Evolutionary conservation across 2,329 filamentous ascomycete genomes (phyloP), one percentile per base, ranked within the genome.

Genomic region (Aspergillus tubingensis): DNA sequence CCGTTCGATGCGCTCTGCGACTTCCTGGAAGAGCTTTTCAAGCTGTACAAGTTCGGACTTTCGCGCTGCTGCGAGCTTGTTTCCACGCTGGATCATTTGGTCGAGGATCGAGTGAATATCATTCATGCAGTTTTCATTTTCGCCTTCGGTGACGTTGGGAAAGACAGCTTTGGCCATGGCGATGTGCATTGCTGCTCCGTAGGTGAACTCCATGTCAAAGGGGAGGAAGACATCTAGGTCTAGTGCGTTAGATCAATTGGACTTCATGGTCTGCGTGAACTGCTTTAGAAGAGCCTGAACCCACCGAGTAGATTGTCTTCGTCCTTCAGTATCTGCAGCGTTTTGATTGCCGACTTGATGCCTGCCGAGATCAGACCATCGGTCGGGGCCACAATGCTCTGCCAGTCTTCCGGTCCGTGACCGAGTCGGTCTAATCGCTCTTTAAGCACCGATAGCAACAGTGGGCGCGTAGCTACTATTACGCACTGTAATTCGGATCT

Each of bases 331-430:
- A 80, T 78, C 43, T 78, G 74, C 0, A 80, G 64, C 0, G 74
- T 76, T 51, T 79, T 80, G 3, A 69, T 65, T 0, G 78, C 77
- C 0, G 77, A 80, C 36, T 79, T 79, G 19, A 79, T 79, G 3
- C 78, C 76, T 0, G 74, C 77, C 0, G 72, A 74, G 7, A 80
- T 77, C 0, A 80, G 57, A 0, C 74, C 64, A 11, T 71, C 74
- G 1, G 76, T 78, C 1, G 70, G 71, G 2, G 65, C 66, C 0
- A 79, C 61, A 32, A 79, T 74, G 0, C 57, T 71, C 8, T 74
- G 69, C 36, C 74, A 74, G 27, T 77, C 70, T 25, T 76, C 70
- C 2, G 56, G 63, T 52, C 65, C 65, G 2, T 69, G 61, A 0
- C 61, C 63, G 0, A 76, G 58, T 6, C 68, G 71, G 0, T 77